These are phyloP conservation scores for Ambrosia artemisiifolia DNA, from an alignment of 129 eudicot genomes.

Conservation along the genomic window DNA sequence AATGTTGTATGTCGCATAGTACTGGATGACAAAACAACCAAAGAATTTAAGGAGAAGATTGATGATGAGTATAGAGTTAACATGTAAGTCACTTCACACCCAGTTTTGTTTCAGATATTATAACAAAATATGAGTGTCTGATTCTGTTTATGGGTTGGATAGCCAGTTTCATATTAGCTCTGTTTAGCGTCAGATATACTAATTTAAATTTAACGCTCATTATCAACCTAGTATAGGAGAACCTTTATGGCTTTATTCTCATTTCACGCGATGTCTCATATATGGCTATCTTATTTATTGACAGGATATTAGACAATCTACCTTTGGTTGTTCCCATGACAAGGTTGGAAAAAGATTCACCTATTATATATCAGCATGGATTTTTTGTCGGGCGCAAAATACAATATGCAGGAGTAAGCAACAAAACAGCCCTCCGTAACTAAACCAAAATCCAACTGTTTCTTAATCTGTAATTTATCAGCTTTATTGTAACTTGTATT, in stretches of 20 bases:
- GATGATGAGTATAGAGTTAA: constrained; percentile 72
- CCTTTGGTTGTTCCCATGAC: constrained; percentile 65
- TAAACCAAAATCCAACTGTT: not conserved
- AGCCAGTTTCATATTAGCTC: too few relatives aligned
- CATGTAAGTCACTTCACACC: constrained; percentile 45
- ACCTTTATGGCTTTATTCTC: not conserved
- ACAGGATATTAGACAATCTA: constrained; percentile 78
- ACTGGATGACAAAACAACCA: constrained; percentile 51
- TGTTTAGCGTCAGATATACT: not conserved
- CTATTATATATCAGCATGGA: constrained; percentile 55
- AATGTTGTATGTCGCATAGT: constrained; percentile 48
- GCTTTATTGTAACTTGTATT: not conserved
- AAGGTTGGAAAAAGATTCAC: constrained; percentile 40
- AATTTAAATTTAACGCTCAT: not conserved
- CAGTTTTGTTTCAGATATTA: too few relatives aligned
- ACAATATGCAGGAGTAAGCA: constrained; percentile 66
- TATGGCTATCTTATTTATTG: not conserved
- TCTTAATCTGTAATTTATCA: not conserved
- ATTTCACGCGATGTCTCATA: not conserved
- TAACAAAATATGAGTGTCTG: too few relatives aligned
- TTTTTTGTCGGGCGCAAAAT: constrained; percentile 62
- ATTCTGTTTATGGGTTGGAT: too few relatives aligned
- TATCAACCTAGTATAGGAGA: not conserved
- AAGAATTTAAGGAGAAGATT: constrained; percentile 53
- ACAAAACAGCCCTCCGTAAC: not conserved